Base-by-base conservation (phyloP, 768 basidiomycete species). In the Termitomyces titanicus region DNA sequence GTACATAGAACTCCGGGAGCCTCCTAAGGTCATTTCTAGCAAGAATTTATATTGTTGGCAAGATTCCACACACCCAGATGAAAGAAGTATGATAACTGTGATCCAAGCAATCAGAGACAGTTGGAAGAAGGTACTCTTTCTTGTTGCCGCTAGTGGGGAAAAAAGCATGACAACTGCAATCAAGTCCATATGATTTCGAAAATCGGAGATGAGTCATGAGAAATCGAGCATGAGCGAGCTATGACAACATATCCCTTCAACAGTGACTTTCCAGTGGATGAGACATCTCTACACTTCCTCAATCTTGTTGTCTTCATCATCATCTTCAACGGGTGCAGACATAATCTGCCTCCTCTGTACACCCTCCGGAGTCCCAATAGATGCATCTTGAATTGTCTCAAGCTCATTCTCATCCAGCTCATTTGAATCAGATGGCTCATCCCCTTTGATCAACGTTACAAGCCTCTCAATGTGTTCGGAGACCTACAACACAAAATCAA, bases 391-490 rank as follows among this genome's bases (percentile, higher is more conserved):
- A 20, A 61, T 60, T 8, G 58, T 56, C 22, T 62, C 63, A 42
- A 42, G 31, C 11, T 47, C 64, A 22, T 63, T 68, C 45, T 69
- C 71, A 17, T 65, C 72, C 47, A 69, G 72, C 37, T 78, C 75
- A n/a, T 63, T 64, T 4, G 67, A 60, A 9, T 76, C 77, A 9
- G 81, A 75, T 4, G 80, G 83, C 65, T 95, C 93, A 0, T 86
- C 82, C 1, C 92, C 80, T 63, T 94, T 85, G 35, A 99, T 67
- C n/a, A 98, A 72, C 58, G 81, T 86, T 3, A 98, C 97, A 8
- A 98, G 74, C 15, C 93, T 83, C 64, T 94, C 92, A 38, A 97
- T 89, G 42, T 89, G 86, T 66, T 93, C 92, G 2, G 86, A 83
- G 45, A 96, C 84, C 92, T 96, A 63, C 31, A 29, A 25, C 7